These are phyloP conservation scores for Coemansia brasiliensis DNA, from an alignment of 192 early-diverging fungal genomes.

Conservation along the genomic window DNA sequence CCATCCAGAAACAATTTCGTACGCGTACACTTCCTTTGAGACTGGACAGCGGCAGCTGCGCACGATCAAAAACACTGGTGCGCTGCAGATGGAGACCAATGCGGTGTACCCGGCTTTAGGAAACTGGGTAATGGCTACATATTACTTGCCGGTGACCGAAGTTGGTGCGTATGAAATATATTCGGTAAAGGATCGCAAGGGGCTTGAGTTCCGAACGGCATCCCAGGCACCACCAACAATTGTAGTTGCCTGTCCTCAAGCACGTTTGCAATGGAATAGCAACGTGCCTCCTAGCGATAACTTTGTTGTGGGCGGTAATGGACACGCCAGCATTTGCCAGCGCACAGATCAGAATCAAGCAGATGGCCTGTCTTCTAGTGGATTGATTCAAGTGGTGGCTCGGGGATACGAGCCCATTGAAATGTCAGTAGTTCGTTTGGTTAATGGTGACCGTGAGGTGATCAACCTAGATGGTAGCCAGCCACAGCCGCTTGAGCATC, in stretches of 20 bases:
- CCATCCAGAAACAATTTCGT: constrained; percentile 35
- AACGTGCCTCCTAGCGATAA: constrained; percentile 11
- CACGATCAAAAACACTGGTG: constrained; percentile 22
- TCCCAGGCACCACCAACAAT: constrained; percentile 37
- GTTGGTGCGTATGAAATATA: constrained; percentile 42
- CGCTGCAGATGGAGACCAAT: constrained; percentile 24
- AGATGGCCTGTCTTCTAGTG: not conserved
- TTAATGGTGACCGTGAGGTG: constrained; percentile 43
- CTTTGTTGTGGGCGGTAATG: constrained; percentile 38
- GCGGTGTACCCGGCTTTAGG: constrained; percentile 36
- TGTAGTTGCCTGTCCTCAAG: constrained; percentile 40
- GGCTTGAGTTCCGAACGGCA: constrained; percentile 44
- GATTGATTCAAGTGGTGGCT: constrained; percentile 39
- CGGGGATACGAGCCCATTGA: constrained; percentile 49
- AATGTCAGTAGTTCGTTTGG: constrained; percentile 44
- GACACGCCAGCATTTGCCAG: constrained; percentile 51
- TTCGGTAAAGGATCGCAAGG: constrained; percentile 40
- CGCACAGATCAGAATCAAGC: constrained; percentile 13
- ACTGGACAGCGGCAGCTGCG: constrained; percentile 34
- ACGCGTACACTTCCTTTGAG: constrained; percentile 42
- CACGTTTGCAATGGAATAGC: constrained; percentile 38
- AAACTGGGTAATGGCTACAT: constrained; percentile 47
- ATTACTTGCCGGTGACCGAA: constrained; percentile 34
- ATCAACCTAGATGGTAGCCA: constrained; percentile 37
- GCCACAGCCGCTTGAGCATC: constrained; percentile 14